Conservation (phyloP, 2,329 filamentous ascomycete species). For the Intubia oerlemansii region DNA sequence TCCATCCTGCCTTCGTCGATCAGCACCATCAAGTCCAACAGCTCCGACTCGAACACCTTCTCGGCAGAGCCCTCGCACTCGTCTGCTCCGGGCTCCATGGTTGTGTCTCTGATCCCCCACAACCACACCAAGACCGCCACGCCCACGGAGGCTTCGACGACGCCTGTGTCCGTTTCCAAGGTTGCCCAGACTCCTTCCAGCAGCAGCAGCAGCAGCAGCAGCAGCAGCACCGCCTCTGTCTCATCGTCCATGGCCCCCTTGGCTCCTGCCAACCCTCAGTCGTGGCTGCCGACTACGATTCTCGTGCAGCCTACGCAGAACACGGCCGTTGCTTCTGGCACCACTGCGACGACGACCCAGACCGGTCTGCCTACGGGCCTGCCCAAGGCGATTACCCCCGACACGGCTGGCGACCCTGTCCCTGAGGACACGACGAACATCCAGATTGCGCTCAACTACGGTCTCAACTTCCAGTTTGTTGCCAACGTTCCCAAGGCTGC, state of each 20-base stretch:
- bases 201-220: slow-evolving; percentile 1
- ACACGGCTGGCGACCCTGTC: slow-evolving; percentile 25
- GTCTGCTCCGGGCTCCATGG: no score
- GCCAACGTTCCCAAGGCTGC: slow-evolving; percentile 49
- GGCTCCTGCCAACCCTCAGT: slow-evolving; percentile 1
- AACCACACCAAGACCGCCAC: no score
- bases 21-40: no score
- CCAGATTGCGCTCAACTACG: slow-evolving; percentile 66
- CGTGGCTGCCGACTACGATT: slow-evolving; percentile 38
- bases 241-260: background rate
- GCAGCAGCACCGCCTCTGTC: background rate
- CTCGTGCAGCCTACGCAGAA: slow-evolving; percentile 28
- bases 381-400: slow-evolving; percentile 56
- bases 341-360: slow-evolving; percentile 21
- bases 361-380: slow-evolving; percentile 42
- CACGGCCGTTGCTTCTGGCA: slow-evolving; percentile 15
- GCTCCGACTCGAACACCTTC: no score
- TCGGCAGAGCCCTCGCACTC: no score
- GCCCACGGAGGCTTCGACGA: background rate
- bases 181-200: background rate
- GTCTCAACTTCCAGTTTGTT: slow-evolving; percentile 71
- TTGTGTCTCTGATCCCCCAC: no score
- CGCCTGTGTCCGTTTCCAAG: background rate
- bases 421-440: slow-evolving; percentile 50
- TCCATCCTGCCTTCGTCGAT: no score